Evolutionary conservation across 2,329 filamentous ascomycete species (phyloP), one percentile per base, ranked within the genome.

Genomic region (Arachnomyces sp.): DNA sequence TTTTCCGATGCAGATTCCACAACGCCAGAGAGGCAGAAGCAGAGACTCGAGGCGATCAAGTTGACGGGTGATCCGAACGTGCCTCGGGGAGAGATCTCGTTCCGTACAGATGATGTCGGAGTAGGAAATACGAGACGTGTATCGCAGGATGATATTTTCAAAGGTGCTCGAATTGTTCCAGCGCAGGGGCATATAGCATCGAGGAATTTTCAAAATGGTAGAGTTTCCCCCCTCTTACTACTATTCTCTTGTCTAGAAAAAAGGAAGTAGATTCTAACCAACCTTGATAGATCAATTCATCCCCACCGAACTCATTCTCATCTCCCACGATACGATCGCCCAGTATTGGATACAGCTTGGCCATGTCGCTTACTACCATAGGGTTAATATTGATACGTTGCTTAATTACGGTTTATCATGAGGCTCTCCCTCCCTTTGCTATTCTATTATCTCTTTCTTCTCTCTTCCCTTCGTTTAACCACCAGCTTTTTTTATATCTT

Each of bases 51-150:
- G 59, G 90, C 84, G 0, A 80, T 95, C 55, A 96, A 96, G 59
- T 67, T 98, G 28, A 96, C 90, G 0, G 90, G 90, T 1, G 90
- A 98, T 54, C 79, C 83, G 0, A 93, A 95, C 50, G 80, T 96
- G 11, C 90, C 90, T 0, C 75, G 89, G 7, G 90, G 89, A 7
- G 84, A 95, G 60, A 78, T 81, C 50, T 86, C 84, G 0, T 95
- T 94, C 57, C 73, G 86, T 3, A 83, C 80, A 0, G 77, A 86
- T 4, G 87, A 95, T 51, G 77, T 96, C 28, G 82, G 84, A 0
- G 69, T 74, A 0, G 47, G 37, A 15, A 64, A 56, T 0, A 86
- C 86, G 0, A 71, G 82, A 15, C 69, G 80, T 0, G 66, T 78
- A 1, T 78, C 81, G 1, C 67, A 75, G 1, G 82, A 88, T 43